phyloP scores from a whole-genome alignment of 2,329 filamentous ascomycete genomes.

The Botrytis aclada region DNA sequence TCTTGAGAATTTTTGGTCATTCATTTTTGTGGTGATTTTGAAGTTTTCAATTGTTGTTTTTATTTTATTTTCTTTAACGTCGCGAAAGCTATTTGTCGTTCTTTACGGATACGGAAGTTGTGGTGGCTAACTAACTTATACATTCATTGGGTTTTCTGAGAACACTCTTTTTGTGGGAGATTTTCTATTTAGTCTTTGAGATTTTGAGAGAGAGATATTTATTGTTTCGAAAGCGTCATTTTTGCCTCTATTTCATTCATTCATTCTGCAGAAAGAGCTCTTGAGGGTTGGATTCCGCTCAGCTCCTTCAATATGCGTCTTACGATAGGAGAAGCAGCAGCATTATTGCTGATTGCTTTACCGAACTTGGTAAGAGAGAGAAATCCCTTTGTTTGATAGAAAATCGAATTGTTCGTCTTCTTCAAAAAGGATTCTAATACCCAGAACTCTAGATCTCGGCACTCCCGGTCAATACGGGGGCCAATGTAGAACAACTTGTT shows the following conservation, averaged over 20 bases:
- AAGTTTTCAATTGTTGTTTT: no score
- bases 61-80: no score
- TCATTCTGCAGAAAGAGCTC: neutral
- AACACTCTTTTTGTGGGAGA: neutral
- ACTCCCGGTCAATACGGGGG: neutral
- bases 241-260: neutral
- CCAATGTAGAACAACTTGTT: neutral
- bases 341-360: neutral
- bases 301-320: neutral
- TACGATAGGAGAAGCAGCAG: neutral
- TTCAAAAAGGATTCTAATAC: neutral
- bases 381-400: no score
- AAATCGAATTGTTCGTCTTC: no score
- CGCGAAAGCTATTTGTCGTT: neutral
- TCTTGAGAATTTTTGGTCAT: neutral
- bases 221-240: neutral
- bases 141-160: neutral
- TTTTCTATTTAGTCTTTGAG: neutral
- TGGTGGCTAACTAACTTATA: no score
- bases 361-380: slow-evolving; percentile 6
- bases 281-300: neutral
- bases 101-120: neutral
- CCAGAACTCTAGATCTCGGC: neutral
- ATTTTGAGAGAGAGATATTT: neutral
- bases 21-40: neutral